A percentile compares a stretch with the other conserved stretches of the same genome.
Conservation (phyloP, 192 early-diverging fungal genomes). For the Podila clonocystis region DNA sequence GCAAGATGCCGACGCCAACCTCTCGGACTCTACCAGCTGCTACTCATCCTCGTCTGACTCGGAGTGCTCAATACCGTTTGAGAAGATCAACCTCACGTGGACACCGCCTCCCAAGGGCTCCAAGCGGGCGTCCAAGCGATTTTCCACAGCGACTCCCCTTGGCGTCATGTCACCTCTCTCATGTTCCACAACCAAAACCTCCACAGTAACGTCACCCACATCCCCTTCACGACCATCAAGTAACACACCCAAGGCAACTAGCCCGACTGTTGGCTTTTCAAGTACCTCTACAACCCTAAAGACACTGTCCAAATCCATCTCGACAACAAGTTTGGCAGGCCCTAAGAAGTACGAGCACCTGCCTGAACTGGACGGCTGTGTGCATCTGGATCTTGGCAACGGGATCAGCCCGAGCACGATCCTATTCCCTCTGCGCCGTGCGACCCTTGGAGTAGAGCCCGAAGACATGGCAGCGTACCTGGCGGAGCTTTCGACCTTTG, state of each 20-base stretch:
- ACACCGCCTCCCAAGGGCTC: constrained; percentile 42
- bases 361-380: constrained; percentile 30
- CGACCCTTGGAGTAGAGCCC: constrained; percentile 18
- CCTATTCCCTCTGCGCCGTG: constrained; percentile 24
- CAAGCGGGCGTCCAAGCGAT: constrained; percentile 34
- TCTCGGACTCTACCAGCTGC: constrained; percentile 42
- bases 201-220: constrained; percentile 2
- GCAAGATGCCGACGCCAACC: constrained; percentile 46
- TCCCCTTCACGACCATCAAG: constrained; percentile 5
- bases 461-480: constrained; percentile 35
- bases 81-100: constrained; percentile 47
- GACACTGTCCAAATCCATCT: constrained; percentile 12
- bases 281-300: constrained; percentile 3
- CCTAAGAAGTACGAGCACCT: constrained; percentile 43
- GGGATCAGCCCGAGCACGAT: constrained; percentile 36
- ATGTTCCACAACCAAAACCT: not conserved
- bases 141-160: constrained; percentile 29
- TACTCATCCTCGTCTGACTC: constrained; percentile 49
- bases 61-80: constrained; percentile 43
- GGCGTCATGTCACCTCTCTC: constrained; percentile 1
- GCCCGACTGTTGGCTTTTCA: constrained; percentile 5
- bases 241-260: constrained; percentile 8
- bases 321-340: constrained; percentile 26
- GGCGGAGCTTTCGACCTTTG: constrained; percentile 13
- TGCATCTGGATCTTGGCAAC: constrained; percentile 34